Evolutionary conservation across 2,329 filamentous ascomycete genomes (phyloP), one percentile per base, ranked within the genome.

Genomic region (Colletotrichum destructivum): DNA sequence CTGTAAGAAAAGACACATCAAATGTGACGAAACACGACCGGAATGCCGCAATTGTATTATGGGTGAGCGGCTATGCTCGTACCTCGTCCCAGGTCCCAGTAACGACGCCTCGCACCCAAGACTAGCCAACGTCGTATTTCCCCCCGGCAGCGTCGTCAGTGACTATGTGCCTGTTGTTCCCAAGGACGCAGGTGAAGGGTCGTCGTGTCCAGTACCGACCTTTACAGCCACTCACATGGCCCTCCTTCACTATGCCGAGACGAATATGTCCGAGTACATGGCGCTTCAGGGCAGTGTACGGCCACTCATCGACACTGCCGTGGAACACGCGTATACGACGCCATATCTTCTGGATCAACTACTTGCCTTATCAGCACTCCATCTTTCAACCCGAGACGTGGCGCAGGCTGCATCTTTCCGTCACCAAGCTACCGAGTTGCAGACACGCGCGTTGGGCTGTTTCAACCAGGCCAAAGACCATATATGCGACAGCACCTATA

Each of bases 1-100:
- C 44, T 85, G 84, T 75, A 80, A 83, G 68, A 81, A 79, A 75
- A 79, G 83, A 66, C 80, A 81, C 54, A 81, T 85, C 68, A 83
- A 86, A 78, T 87, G 86, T 72, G 85, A 88, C 75, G 81, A 86
- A 75, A 77, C 73, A 26, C 81, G 80, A 13, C 85, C 85, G 13
- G 78, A 77, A 67, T 85, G 84, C 67, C 77, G 77, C 16, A 84
- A 84, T 63, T 84, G 83, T 75, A 70, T 76, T 64, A 81, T 70
- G 44, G n/a, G 54, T 23, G 52, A 60, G 35, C 70, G 47, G 26
- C 77, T 74, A 31, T 76, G 69, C 47, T 80, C 78, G 40, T 78
- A 74, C n/a, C 26, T 65, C 4, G 47, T 35, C 23, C 18, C 52
- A 2, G 62, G 55, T 1, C 0, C 26, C 2, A 31, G n/a, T 12